Evolutionary conservation across 2,329 filamentous ascomycete genomes (phyloP), one percentile per base, ranked within the genome.

Genomic region (Gaeumannomyces tritici): DNA sequence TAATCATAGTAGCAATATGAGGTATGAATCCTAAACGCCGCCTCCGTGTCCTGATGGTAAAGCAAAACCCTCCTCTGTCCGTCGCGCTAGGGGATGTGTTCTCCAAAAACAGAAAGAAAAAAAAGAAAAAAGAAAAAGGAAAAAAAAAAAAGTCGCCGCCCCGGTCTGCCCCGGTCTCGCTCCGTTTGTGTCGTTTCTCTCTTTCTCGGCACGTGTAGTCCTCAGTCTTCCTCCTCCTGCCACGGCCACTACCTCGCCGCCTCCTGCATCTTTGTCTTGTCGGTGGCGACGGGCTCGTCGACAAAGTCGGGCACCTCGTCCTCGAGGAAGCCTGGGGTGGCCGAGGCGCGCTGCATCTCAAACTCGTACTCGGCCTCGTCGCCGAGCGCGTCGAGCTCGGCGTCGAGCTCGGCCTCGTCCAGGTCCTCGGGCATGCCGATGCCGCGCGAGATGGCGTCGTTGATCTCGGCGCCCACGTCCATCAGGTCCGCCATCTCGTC

Each of bases 401-500:
- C 95, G 78, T 99, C 95, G 65, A 99, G 77, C 79, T 99, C 95
- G 1, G 89, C 87, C 84, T 99, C 95, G 73, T 98, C 93, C 27
- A 99, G 92, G 74, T 98, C 95, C 70, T 99, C 95, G 0, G 95
- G 95, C 47, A 99, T 83, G 72, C 98, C 93, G 75, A 99, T 99
- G 68, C 90, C 90, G 66, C 95, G 78, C 64, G 89, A 89, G 63
- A 99, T 89, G 67, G 89, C 93, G 78, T 98, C 95, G 77, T 99
- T 92, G 64, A 99, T 99, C 75, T 99, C 95, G 75, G 98, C 98
- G 4, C 95, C 93, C 65, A 97, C 88, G 72, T 99, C 95, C 85
- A 99, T 90, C 70, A 99, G 75, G 76, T 99, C 95, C 7, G 93
- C 93, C 95, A 99, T 98, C 78, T 99, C 93, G 73, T 99, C 95